Evolutionary conservation across 2,329 filamentous ascomycete species (phyloP), one percentile per base, ranked within the genome.

Genomic region (Hypoxylon rubiginosum): DNA sequence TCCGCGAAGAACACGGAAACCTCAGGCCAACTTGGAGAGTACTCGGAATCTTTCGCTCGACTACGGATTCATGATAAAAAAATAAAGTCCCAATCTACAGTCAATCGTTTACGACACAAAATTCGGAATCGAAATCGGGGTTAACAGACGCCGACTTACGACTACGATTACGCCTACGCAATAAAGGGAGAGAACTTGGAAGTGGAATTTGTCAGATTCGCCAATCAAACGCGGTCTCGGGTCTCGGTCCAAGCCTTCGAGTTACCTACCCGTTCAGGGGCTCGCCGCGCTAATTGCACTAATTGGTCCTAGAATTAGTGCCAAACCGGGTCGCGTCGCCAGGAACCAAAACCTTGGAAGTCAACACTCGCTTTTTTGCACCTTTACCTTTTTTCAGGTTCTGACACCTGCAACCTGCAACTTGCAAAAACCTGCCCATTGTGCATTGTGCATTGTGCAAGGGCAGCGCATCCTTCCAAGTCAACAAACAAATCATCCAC

Each of bases 401-500:
- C 50, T 64, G 64, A 67, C 66, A 64, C 56, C 67, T 69, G 67
- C 67, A 54, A 58, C 60, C 56, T 67, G 34, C 34, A 36, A 36
- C 61, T 52, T 55, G 46, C 45, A 32, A 43, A 28, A 43, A 28
- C 21, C 49, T 32, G 57, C 26, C 32, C n/a, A n/a, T n/a, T n/a
- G n/a, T n/a, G n/a, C n/a, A 39, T 7, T 49, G 24, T 50, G 26
- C 15, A 58, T 24, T 24, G 21, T 24, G 21, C 21, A 24, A 24
- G 58, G 49, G 41, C 54, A 68, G 41, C 58, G 48, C 53, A 58
- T 53, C 30, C 43, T 48, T 36, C 41, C 46, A 54, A 58, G 56
- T 63, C 68, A 68, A 72, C 66, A 68, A 69, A 67, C 57, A 63
- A 56, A 63, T n/a, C 49, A 63, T 10, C 48, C n/a, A 50, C 30